Base-by-base conservation (phyloP, 106 monocot species). In the Dioscorea alata region DNA sequence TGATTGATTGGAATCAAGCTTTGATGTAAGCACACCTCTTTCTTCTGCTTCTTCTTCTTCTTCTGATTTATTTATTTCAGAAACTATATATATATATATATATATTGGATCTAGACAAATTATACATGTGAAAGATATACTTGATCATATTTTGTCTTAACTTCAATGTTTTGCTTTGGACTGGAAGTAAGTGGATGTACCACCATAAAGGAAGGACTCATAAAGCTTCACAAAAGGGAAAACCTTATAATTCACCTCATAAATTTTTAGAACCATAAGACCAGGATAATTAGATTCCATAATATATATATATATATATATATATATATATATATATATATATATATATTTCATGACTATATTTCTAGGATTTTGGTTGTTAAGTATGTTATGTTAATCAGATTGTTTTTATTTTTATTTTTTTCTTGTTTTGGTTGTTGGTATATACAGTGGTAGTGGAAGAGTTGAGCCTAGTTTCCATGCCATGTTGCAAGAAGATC, bases 401-500 rank as follows among this genome's bases (percentile, higher is more conserved):
- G 28, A 28, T 28, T 28, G 28, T 28, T 28, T 28, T 28, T 1
- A 28, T 1, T 28, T 28, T 28, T 28, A 28, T 28, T 28, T 28
- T 28, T 28, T 28, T 28, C 3, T 3, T 70, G 2, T 57, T 21
- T 21, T 50, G 6, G 42, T 42, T 42, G 42, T 8, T 42, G 42
- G 42, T 42, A 42, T 6, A 42, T 6, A 10, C 10, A 10, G 42
- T 3, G 42, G 69, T 49, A 59, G 66, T 69, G 80, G 75, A 72
- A 84, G 75, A 69, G 35, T 28, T 48, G 77, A 74, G 23, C 50
- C 60, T 50, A 81, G 75, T 33, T 78, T 84, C 59, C 80, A 90
- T 21, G 59, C 77, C 49, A 76, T 86, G 80, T 71, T 78, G 32
- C 80, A 73, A 68, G 79, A 83, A 18, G 79, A 83, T 49, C 49